Evolutionary conservation across 805 yeast genomes (phyloP).

Genomic region (Sungouiozyma ichnusensis): DNA sequence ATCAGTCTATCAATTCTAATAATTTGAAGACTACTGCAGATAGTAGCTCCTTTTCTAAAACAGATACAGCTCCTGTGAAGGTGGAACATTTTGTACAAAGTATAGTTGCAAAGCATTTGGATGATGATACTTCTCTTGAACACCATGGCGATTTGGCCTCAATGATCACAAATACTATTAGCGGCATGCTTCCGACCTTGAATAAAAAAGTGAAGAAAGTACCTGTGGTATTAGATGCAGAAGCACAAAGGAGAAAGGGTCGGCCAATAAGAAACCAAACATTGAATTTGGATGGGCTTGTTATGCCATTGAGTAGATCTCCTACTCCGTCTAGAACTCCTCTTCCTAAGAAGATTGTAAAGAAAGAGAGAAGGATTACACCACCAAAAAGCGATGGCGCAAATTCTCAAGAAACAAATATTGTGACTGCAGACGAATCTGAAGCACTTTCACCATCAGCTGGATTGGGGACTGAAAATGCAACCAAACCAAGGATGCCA

Average conservation of each 20-base stretch:
- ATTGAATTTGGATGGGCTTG: conserved; percentile 24
- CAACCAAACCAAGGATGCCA: background rate
- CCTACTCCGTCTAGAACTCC: background rate
- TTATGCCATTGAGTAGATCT: conserved; percentile 1
- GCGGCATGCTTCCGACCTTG: conserved; percentile 14
- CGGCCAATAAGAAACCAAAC: conserved; percentile 12
- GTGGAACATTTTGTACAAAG: conserved; percentile 14
- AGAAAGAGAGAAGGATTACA: background rate
- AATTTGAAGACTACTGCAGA: no score
- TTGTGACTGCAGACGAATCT: no score
- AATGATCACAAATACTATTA: conserved; percentile 18
- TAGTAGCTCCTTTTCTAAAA: no score
- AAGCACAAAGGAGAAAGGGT: conserved; percentile 8
- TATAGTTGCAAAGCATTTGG: conserved; percentile 16
- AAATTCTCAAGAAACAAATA: background rate
- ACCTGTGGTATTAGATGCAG: conserved; percentile 2
- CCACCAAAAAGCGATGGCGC: background rate
- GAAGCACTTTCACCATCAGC: no score
- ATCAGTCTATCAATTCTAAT: background rate
- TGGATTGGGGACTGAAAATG: no score
- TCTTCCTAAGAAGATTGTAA: background rate
- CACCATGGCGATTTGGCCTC: conserved; percentile 11
- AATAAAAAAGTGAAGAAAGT: conserved; percentile 6
- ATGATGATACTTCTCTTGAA: conserved; percentile 6
- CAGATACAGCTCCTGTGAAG: conserved; percentile 5